Percentiles rank a stretch among this genome's conserved stretches.
phyloP scores from a whole-genome alignment of 2,329 filamentous ascomycete genomes.

The Trichoderma asperellum region DNA sequence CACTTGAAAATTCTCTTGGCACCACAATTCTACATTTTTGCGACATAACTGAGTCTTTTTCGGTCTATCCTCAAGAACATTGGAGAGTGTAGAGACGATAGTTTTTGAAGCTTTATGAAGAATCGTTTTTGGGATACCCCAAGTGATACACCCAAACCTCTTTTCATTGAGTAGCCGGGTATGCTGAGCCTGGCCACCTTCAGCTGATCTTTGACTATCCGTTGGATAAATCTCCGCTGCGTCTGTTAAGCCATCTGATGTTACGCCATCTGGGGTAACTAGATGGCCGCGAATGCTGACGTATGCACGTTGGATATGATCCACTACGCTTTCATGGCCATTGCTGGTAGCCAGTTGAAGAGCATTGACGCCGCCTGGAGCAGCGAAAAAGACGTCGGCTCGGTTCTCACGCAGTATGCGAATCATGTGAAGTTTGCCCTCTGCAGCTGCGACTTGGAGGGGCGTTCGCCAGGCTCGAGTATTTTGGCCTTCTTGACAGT shows the following conservation, averaged over 20 bases:
- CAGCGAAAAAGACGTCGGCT: constrained; percentile 50
- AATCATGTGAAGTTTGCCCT: constrained; percentile 47
- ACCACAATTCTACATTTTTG: constrained; percentile 39
- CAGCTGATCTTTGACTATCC: constrained; percentile 28
- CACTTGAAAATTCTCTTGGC: constrained; percentile 35
- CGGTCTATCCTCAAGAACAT: constrained; percentile 37
- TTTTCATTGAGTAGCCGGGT: neutral
- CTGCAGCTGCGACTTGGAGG: constrained; percentile 49
- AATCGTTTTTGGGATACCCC: constrained; percentile 39
- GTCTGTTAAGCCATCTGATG: no score
- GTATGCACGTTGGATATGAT: constrained; percentile 45
- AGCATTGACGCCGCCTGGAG: constrained; percentile 51
- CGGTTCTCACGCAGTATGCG: constrained; percentile 46
- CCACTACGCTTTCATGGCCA: constrained; percentile 49
- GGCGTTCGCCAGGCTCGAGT: constrained; percentile 45
- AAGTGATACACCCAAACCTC: constrained; percentile 35
- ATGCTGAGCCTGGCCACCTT: no score
- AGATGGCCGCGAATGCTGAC: constrained; percentile 32
- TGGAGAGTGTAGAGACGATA: constrained; percentile 39
- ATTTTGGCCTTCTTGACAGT: constrained; percentile 27
- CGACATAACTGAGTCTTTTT: constrained; percentile 37
- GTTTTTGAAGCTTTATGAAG: constrained; percentile 41
- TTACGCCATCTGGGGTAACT: constrained; percentile 42
- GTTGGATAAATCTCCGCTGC: no score
- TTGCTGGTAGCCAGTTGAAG: constrained; percentile 49